A percentile compares a stretch with the other conserved stretches of the same genome.
Evolutionary conservation across 108 stramenopile genomes (phyloP).

Genomic region (Conticribra weissflogii): DNA sequence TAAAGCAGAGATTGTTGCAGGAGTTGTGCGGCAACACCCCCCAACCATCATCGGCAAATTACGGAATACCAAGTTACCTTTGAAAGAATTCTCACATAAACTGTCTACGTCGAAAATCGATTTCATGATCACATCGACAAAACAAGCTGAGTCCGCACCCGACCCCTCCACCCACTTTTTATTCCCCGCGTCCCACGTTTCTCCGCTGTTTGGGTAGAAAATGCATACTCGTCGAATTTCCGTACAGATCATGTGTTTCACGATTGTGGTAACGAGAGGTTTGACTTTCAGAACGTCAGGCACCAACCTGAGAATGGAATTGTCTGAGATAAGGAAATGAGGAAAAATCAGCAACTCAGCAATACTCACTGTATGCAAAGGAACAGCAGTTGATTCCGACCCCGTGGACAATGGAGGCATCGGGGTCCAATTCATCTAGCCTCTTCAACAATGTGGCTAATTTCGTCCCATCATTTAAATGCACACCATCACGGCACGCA

Average conservation of each 20-base stretch:
- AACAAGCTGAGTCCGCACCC: conserved; percentile 39
- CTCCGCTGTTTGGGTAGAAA: conserved; percentile 67
- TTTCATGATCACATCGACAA: conserved; percentile 36
- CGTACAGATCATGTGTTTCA: neutral
- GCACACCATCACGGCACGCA: conserved; percentile 52
- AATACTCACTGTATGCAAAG: conserved; percentile 13
- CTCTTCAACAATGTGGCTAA: conserved; percentile 48
- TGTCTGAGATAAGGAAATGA: neutral
- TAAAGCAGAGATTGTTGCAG: conserved; percentile 48
- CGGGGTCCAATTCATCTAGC: conserved; percentile 35
- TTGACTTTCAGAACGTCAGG: neutral
- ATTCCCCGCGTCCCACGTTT: conserved; percentile 62
- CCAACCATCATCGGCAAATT: conserved; percentile 49
- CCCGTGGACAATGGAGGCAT: conserved; percentile 29
- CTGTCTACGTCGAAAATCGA: neutral
- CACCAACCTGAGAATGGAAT: neutral
- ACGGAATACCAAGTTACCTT: no score
- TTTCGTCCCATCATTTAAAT: conserved; percentile 58
- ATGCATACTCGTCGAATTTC: conserved; percentile 46
- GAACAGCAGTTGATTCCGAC: conserved; percentile 67
- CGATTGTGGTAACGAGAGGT: neutral
- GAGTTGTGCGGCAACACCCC: conserved; percentile 67
- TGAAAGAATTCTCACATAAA: conserved; percentile 1
- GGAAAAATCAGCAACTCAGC: neutral
- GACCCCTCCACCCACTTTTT: conserved; percentile 53